Evolutionary conservation across 2,329 filamentous ascomycete species (phyloP).

Genomic region (Atkinsonella hypoxylon): DNA sequence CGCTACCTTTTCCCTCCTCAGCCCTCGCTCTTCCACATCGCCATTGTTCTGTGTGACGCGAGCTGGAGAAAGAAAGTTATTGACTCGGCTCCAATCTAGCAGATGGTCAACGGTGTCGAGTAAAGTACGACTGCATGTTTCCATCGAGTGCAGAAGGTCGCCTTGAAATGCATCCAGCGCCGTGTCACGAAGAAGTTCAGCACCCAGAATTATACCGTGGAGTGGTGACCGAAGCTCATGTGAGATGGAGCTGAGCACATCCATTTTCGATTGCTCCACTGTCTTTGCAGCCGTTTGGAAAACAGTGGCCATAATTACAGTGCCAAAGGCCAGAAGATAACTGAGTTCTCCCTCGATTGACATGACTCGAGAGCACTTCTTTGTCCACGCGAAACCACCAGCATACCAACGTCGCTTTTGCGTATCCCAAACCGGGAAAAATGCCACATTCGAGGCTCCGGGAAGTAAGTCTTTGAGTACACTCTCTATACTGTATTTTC

Average conservation of each 20-base stretch:
- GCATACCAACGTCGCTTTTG: slow-evolving; percentile 35
- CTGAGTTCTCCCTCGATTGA: slow-evolving; percentile 35
- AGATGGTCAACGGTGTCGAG: slow-evolving; percentile 43
- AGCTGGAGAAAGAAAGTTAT: slow-evolving; percentile 19
- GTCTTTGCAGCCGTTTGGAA: slow-evolving; percentile 27
- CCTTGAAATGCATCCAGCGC: slow-evolving; percentile 32
- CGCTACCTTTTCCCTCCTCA: slow-evolving; percentile 4
- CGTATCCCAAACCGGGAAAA: slow-evolving; percentile 37
- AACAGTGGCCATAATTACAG: slow-evolving; percentile 45
- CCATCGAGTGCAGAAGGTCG: slow-evolving; percentile 35
- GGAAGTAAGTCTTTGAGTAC: slow-evolving; percentile 26
- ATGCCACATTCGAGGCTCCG: slow-evolving; percentile 31
- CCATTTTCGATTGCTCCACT: slow-evolving; percentile 38
- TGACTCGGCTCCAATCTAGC: slow-evolving; percentile 43
- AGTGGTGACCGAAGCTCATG: slow-evolving; percentile 50
- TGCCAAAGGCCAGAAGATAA: slow-evolving; percentile 38
- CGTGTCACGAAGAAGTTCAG: slow-evolving; percentile 42
- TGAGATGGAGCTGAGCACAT: slow-evolving; percentile 47
- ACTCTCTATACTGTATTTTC: slow-evolving; percentile 2
- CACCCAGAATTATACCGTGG: slow-evolving; percentile 45
- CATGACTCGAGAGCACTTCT: slow-evolving; percentile 29
- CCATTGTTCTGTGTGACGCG: slow-evolving; percentile 1
- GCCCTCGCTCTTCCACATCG: slow-evolving; percentile 2
- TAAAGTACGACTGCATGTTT: slow-evolving; percentile 37
- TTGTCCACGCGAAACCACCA: slow-evolving; percentile 37